phyloP scores from a whole-genome alignment of 164 flowering plant species.

The Piper longum region DNA sequence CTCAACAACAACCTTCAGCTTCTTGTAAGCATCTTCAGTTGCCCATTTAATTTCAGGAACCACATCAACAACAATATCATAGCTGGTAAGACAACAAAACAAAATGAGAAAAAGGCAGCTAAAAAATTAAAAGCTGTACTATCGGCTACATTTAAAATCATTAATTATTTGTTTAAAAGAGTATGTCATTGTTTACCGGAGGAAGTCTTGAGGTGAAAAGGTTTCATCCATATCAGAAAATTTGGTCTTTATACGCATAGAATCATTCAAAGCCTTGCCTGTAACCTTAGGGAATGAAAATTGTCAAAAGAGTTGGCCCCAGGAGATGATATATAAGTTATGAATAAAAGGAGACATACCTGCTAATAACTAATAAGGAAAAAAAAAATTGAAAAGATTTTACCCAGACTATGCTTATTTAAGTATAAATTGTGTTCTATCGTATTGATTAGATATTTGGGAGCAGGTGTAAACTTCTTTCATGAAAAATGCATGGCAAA shows the following conservation, averaged over 20 bases:
- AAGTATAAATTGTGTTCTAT: too few relatives aligned
- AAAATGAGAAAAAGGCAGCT: too few relatives aligned
- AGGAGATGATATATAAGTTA: not conserved
- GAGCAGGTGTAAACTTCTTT: too few relatives aligned
- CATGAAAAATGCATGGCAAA: too few relatives aligned
- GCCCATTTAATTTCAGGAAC: constrained; percentile 81
- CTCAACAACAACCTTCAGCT: constrained; percentile 77
- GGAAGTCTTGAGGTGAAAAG: constrained; percentile 36
- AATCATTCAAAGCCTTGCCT: constrained; percentile 73
- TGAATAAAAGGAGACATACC: not conserved
- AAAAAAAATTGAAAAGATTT: not conserved
- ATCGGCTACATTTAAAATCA: not conserved
- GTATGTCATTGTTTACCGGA: constrained; percentile 37
- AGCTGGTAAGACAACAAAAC: constrained; percentile 16
- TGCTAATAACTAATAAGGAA: too few relatives aligned
- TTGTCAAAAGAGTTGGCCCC: not conserved
- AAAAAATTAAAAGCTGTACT: not conserved
- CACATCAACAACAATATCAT: constrained; percentile 77
- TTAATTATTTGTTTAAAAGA: not conserved
- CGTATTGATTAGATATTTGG: too few relatives aligned
- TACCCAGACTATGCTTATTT: not conserved
- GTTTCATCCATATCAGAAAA: constrained; percentile 63
- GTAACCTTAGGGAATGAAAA: constrained; percentile 29
- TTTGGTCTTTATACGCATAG: constrained; percentile 60
- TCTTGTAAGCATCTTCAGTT: constrained; percentile 72